Base-by-base conservation (phyloP, 2,329 filamentous ascomycete genomes). In the Trichophyton schoenleinii region DNA sequence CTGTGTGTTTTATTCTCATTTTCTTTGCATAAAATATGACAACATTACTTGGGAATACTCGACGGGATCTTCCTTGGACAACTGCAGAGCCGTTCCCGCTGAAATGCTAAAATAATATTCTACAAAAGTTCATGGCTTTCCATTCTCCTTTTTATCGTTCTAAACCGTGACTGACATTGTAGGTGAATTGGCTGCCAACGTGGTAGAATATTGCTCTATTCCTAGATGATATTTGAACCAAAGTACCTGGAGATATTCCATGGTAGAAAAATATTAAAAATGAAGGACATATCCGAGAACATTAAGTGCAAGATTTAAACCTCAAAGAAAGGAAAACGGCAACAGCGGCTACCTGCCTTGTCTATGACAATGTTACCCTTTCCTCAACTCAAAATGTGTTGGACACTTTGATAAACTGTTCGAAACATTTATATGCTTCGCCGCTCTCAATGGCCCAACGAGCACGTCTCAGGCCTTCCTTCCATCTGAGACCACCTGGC, bases 401-500 rank as follows among this genome's bases (percentile, higher is more conserved):
- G 8, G 89, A 95, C 38, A 89, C 84, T 63, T 92, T 83, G 42
- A 95, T 91, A 76, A 96, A 97, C 22, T 80, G 80, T 62, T 85
- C 80, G 85, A 94, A 92, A 75, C 91, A 86, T 71, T 80, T 86
- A 80, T 89, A 85, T n/a, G 92, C 89, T 71, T 86, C 85, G 55
- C 92, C 91, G 72, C 89, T 96, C 74, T 86, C 83, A 57, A 99
- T 82, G 9, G 90, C 90, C 88, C 89, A 95, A 68, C 87, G 84
- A 15, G 94, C 94, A 71, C 90, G 82, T 68, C 92, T 80, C 13
- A 96, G 83, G 59, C 92, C 94, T 71, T 96, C 92, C 77, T 95
- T 99, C 94, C 94, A 99, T 69, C 92, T 82, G 62, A 89, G 84
- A 13, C 89, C 89, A 9, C 87, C 91, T 3, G 91, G 91, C 0